These are phyloP conservation scores for Nidula microcarpa DNA, from an alignment of 768 basidiomycete species.

Conservation along the genomic window DNA sequence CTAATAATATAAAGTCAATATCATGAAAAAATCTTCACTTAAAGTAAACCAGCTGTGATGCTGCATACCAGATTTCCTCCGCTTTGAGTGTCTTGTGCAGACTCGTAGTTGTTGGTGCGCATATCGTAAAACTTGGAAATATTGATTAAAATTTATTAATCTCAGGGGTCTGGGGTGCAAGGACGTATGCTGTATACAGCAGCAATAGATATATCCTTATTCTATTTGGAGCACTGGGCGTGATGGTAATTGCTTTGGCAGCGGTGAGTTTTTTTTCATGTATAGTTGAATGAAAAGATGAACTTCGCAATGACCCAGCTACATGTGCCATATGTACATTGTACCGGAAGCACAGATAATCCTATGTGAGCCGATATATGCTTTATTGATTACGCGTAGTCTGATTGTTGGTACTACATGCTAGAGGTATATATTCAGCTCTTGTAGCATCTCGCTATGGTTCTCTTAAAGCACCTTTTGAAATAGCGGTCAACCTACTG, in stretches of 20 bases:
- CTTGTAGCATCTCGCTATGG: not conserved
- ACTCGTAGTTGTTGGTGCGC: not conserved
- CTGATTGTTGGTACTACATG: not conserved
- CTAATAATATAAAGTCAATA: not conserved
- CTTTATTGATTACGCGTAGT: not conserved
- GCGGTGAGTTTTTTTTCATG: not conserved
- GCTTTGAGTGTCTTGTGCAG: not conserved
- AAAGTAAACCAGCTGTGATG: not conserved
- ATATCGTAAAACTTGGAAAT: not conserved
- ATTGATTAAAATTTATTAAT: not conserved
- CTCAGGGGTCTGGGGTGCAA: not conserved
- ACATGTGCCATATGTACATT: constrained; percentile 1
- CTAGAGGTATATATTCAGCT: not conserved
- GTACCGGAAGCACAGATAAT: constrained; percentile 3
- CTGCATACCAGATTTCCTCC: not conserved
- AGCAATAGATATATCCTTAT: not conserved
- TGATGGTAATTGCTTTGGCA: not conserved
- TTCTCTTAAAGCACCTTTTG: not conserved
- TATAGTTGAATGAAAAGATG: not conserved
- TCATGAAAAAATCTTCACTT: not conserved
- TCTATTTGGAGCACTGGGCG: not conserved
- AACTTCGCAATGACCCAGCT: not conserved
- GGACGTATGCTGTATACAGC: not conserved
- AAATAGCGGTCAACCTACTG: not conserved
- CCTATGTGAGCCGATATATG: constrained; percentile 6